These are phyloP conservation scores for Ophiocordyceps polyrhachis-furcata DNA, from an alignment of 2,329 filamentous ascomycete genomes.

Conservation along the genomic window DNA sequence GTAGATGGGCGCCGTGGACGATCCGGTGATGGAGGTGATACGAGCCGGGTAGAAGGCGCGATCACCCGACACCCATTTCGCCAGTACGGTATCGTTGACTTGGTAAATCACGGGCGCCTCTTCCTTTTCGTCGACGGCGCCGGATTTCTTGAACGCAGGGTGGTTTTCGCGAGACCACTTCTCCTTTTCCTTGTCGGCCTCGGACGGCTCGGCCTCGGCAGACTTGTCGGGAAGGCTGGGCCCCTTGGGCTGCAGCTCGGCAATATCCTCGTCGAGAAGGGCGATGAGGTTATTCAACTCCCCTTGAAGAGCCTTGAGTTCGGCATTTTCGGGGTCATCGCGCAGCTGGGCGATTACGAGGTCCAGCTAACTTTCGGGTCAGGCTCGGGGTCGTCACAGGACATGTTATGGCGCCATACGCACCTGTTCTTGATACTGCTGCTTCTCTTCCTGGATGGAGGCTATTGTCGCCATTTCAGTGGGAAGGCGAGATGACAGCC, in stretches of 20 bases:
- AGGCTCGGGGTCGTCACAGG: conserved; percentile 2
- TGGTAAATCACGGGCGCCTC: conserved; percentile 43
- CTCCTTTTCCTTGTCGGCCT: conserved; percentile 40
- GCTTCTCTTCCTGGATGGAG: conserved; percentile 31
- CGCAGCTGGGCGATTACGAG: conserved; percentile 58
- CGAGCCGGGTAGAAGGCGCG: conserved; percentile 79
- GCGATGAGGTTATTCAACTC: conserved; percentile 71
- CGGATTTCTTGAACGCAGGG: conserved; percentile 47
- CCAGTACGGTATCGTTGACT: conserved; percentile 78
- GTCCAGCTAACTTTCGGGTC: conserved; percentile 41
- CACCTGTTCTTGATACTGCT: conserved; percentile 39
- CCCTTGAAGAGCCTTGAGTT: conserved; percentile 56
- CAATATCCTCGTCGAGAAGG: conserved; percentile 61
- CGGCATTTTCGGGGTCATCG: conserved; percentile 62
- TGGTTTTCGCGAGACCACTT: conserved; percentile 73
- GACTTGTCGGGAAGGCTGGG: conserved; percentile 25
- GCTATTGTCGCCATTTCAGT: conserved; percentile 12
- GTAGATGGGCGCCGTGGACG: conserved; percentile 77
- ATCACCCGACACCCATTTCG: conserved; percentile 81
- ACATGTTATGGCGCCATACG: not conserved
- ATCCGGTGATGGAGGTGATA: conserved; percentile 87
- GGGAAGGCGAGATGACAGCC: not conserved
- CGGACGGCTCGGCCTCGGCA: conserved; percentile 23
- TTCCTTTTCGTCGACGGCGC: conserved; percentile 30
- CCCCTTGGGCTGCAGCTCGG: conserved; percentile 47